Percentiles rank a stretch among this genome's conserved stretches.
Conservation (phyloP, 202 grass and related monocot genomes). For the Digitaria exilis region DNA sequence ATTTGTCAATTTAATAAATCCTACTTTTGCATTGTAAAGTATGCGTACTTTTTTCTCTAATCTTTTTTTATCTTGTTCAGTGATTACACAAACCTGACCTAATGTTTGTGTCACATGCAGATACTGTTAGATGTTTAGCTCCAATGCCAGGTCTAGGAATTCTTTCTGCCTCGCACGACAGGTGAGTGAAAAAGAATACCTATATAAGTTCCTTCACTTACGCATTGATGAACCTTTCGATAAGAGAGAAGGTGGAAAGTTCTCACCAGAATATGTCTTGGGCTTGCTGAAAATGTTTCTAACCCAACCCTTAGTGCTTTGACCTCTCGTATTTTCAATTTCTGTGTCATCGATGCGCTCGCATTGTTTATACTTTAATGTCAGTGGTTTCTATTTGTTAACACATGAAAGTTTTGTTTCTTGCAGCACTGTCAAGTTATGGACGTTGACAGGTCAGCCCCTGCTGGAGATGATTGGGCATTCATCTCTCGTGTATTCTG, state of each 20-base stretch:
- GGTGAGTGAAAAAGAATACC: conserved; percentile 51
- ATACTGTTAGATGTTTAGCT: conserved; percentile 91
- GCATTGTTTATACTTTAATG: conserved; percentile 18
- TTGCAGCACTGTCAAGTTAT: conserved; percentile 83
- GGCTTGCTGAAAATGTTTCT: conserved; percentile 4
- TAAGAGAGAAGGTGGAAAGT: neutral
- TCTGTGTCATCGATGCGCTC: neutral
- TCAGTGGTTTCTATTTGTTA: conserved; percentile 5
- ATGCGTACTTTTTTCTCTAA: neutral
- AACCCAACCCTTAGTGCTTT: neutral
- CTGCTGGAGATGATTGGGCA: conserved; percentile 93
- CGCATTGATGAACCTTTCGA: neutral
- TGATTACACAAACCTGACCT: conserved; percentile 14
- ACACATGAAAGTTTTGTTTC: conserved; percentile 36
- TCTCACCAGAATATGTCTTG: neutral
- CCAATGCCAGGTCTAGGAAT: conserved; percentile 75
- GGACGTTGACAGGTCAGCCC: conserved; percentile 85
- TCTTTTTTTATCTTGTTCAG: conserved; percentile 14
- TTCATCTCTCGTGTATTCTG: conserved; percentile 97
- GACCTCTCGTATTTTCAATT: neutral
- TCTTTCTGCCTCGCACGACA: conserved; percentile 91
- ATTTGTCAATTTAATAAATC: conserved; percentile 1
- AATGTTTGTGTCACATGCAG: conserved; percentile 52
- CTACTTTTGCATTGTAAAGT: neutral
- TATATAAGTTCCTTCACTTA: conserved; percentile 8